Evolutionary conservation across 75 land plant species (phyloP), one percentile per base, ranked within the genome.

Genomic region (Pinus albicaulis): DNA sequence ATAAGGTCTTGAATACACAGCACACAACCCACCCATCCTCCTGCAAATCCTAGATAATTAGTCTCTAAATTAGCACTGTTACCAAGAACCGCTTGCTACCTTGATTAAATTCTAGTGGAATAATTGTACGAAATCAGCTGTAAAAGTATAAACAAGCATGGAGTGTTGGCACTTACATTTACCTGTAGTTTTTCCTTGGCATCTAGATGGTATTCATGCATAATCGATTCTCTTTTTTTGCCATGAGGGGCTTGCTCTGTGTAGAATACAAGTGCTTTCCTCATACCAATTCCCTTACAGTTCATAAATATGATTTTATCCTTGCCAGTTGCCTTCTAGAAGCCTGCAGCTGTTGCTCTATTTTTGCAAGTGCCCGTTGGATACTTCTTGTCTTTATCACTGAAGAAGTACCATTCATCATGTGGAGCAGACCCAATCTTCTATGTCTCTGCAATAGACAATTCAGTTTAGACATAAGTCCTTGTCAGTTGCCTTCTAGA

Each of bases 271-370:
- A 87, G 82, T n/a, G 89, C 84, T 63, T 87, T 87, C 26, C 89
- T 78, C 86, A 87, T 84, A 22, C 89, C 89, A 25, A 87, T 87
- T 56, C 83, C 65, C 87, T 82, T 87, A 11, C 72, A 81, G 34
- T 82, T 82, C 31, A 83, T 65, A n/a, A 83, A 78, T 68, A 87
- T 87, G 56, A 74, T 84, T 56, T 87, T 87, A 79, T 87, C 89
- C 72, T 87, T 74, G 36, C 89, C 89, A 6, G 87, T 87, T 14
- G 89, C 89, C 80, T 87, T 87, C 89, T 87, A 87, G 69, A 87
- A 87, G 15, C 89, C 87, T 22, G 89, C 87, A 3, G 61, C 68
- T 4, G 87, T 87, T 4, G 89, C 89, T 55, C 89, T 55, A 60
- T 87, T 87, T 11, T 87, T 87, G n/a, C 89, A 76, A 11, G 84